A percentile compares a stretch with the other conserved stretches of the same genome.
Conservation (phyloP, 768 basidiomycete species). For the Heimioporus sp. region DNA sequence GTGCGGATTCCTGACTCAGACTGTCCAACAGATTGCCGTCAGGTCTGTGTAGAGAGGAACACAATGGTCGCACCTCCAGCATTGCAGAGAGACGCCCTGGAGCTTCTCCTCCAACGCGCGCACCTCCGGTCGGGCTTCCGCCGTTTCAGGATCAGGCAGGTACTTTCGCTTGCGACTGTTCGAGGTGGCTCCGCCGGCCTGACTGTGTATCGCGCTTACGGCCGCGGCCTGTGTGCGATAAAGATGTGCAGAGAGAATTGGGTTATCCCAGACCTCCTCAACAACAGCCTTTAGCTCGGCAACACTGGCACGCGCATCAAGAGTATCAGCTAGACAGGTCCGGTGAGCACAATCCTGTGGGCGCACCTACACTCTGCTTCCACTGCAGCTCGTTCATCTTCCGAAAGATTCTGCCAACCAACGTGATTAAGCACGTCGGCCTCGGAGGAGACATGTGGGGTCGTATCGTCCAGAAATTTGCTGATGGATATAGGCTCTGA, state of each 20-base stretch:
- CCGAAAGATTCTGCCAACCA: constrained; percentile 24
- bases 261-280: constrained; percentile 50
- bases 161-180: constrained; percentile 37
- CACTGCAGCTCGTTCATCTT: constrained; percentile 29
- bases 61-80: constrained; percentile 54
- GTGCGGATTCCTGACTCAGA: constrained; percentile 48
- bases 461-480: constrained; percentile 41
- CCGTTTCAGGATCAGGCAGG: constrained; percentile 14
- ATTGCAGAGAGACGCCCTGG: constrained; percentile 49
- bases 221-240: constrained; percentile 50
- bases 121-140: constrained; percentile 45
- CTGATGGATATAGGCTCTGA: constrained; percentile 52
- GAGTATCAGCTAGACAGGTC: neutral
- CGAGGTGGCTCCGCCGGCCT: constrained; percentile 27
- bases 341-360: neutral
- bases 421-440: constrained; percentile 10
- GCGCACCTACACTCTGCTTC: constrained; percentile 44
- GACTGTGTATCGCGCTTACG: constrained; percentile 36
- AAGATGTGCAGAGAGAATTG: constrained; percentile 56
- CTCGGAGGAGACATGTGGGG: constrained; percentile 9
- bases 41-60: neutral
- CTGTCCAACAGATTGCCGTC: constrained; percentile 31
- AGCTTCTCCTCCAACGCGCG: constrained; percentile 47
- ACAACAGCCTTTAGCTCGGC: constrained; percentile 47
- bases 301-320: constrained; percentile 40